phyloP scores from a whole-genome alignment of 257 asterid species.

The Solanum bukasovii region DNA sequence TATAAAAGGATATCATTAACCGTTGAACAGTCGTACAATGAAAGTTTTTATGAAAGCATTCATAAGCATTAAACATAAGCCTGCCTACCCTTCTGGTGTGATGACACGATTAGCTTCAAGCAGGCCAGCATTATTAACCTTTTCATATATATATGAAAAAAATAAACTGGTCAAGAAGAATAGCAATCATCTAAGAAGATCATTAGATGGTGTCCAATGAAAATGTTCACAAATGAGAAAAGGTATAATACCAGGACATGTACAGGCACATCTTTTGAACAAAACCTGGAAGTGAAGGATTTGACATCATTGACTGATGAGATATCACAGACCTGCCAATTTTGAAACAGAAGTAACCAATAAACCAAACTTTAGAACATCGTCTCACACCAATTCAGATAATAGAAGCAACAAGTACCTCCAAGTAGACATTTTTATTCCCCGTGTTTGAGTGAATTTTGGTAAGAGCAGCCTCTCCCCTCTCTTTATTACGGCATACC shows the following conservation, averaged over 20 bases:
- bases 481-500: slow-evolving; percentile 80
- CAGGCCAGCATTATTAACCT: slow-evolving; percentile 94
- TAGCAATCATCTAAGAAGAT: background rate
- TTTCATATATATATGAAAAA: background rate
- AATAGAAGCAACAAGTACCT: slow-evolving; percentile 28
- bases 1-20: background rate
- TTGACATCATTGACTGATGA: slow-evolving; percentile 61
- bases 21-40: background rate
- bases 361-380: background rate
- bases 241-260: slow-evolving; percentile 60
- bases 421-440: slow-evolving; percentile 63
- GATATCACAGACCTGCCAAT: slow-evolving; percentile 64
- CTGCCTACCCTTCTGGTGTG: slow-evolving; percentile 74
- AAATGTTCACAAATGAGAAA: background rate
- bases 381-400: background rate
- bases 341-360: background rate
- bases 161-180: background rate
- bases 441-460: slow-evolving; percentile 60
- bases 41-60: background rate
- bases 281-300: slow-evolving; percentile 63
- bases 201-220: background rate
- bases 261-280: slow-evolving; percentile 53
- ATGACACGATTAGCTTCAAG: slow-evolving; percentile 47
- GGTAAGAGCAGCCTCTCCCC: slow-evolving; percentile 81
- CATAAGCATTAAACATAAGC: background rate